phyloP scores from a whole-genome alignment of 495 filamentous ascomycete species.

The Stereocaulon alpinum region DNA sequence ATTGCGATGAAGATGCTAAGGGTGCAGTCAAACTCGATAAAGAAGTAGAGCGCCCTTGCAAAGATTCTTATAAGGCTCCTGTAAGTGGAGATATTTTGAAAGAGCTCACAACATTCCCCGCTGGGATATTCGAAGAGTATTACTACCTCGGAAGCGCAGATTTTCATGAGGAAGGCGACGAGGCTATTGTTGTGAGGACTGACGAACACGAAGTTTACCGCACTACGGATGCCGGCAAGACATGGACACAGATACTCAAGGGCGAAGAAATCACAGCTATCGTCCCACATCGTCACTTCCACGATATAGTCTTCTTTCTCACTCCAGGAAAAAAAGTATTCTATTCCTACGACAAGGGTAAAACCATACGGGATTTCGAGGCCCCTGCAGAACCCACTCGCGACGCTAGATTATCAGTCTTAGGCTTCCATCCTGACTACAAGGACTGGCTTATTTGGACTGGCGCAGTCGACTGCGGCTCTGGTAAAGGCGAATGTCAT shows the following conservation, averaged over 20 bases:
- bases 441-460: conserved; percentile 88
- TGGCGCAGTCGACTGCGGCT: conserved; percentile 50
- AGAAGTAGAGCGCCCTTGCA: conserved; percentile 40
- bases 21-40: conserved; percentile 37
- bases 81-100: conserved; percentile 51
- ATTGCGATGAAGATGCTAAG: conserved; percentile 49
- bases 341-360: conserved; percentile 68
- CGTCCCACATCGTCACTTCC: conserved; percentile 64
- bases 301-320: conserved; percentile 76
- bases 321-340: conserved; percentile 56
- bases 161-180: conserved; percentile 51
- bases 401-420: conserved; percentile 37
- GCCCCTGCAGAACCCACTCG: conserved; percentile 40
- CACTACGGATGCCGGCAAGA: conserved; percentile 76
- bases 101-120: conserved; percentile 46
- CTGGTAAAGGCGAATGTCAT: conserved; percentile 47
- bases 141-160: conserved; percentile 79
- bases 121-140: conserved; percentile 45
- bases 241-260: conserved; percentile 56
- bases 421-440: conserved; percentile 71
- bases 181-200: conserved; percentile 78
- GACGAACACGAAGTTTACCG: conserved; percentile 52
- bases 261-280: conserved; percentile 55
- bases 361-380: conserved; percentile 56
- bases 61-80: conserved; percentile 36